A percentile compares a stretch with the other conserved stretches of the same genome.
phyloP scores from a whole-genome alignment of 2,329 filamentous ascomycete species.

The Ascochyta koolunga region DNA sequence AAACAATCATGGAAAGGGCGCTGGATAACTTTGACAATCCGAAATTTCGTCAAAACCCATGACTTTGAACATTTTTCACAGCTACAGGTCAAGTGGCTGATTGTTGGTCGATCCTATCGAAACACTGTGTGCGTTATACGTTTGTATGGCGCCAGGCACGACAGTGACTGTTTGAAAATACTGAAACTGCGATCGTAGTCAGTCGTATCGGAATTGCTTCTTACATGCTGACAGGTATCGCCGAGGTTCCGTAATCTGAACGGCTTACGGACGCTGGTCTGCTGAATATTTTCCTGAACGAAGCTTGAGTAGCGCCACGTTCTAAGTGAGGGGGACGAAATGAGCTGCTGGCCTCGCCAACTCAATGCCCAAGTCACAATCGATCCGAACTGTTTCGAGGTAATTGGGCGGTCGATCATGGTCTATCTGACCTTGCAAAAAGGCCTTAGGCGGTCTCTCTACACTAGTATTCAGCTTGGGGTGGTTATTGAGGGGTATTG shows the following conservation, averaged over 20 bases:
- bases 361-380: neutral
- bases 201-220: neutral
- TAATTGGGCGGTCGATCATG: constrained; percentile 50
- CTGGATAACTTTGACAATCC: no score
- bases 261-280: neutral
- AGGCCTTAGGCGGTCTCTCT: constrained; percentile 48
- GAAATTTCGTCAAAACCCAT: no score
- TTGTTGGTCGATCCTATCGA: no score
- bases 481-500: constrained; percentile 5
- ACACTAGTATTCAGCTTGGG: constrained; percentile 12
- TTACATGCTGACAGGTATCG: neutral
- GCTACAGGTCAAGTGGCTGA: no score
- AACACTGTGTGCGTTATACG: no score
- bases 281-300: neutral
- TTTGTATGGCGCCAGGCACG: no score
- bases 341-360: neutral
- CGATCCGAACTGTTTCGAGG: constrained; percentile 21
- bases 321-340: neutral
- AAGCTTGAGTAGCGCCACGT: neutral
- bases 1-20: no score
- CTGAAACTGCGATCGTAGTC: neutral
- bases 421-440: constrained; percentile 45
- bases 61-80: no score
- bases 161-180: neutral
- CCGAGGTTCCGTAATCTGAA: neutral